phyloP scores from a whole-genome alignment of 768 basidiomycete genomes.

The Mycena rosella region DNA sequence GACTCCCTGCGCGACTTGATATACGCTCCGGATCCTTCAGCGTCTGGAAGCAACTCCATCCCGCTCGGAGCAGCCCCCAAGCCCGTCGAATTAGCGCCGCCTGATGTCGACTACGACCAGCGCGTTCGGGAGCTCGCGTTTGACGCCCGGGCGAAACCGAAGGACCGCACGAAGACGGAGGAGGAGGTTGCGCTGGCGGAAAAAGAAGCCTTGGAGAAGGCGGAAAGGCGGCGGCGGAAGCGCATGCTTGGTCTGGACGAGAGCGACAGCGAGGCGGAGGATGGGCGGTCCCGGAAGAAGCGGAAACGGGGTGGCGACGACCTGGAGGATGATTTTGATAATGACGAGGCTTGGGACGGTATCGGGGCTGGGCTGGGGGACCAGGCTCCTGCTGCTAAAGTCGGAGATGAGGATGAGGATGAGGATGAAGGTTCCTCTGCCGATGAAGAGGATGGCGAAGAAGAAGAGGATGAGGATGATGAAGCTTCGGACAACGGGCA shows the following conservation, averaged over 20 bases:
- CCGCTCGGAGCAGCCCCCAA: slow-evolving; percentile 46
- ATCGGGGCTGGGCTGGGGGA: slow-evolving; percentile 57
- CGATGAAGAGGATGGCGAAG: slow-evolving; percentile 51
- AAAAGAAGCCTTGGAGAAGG: slow-evolving; percentile 87
- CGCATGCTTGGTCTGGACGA: slow-evolving; percentile 90
- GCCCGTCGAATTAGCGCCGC: slow-evolving; percentile 43
- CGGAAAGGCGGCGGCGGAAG: slow-evolving; percentile 80
- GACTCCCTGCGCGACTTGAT: slow-evolving; percentile 83
- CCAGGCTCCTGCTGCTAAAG: slow-evolving; percentile 44
- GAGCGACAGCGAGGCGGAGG: slow-evolving; percentile 74
- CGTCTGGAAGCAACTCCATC: slow-evolving; percentile 53
- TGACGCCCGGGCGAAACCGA: slow-evolving; percentile 93
- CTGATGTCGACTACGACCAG: slow-evolving; percentile 87
- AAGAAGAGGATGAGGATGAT: slow-evolving; percentile 58
- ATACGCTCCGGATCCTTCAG: slow-evolving; percentile 65
- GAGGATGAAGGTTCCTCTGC: slow-evolving; percentile 53
- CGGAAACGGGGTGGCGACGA: slow-evolving; percentile 86
- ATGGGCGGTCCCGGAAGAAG: slow-evolving; percentile 48
- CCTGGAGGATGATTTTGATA: slow-evolving; percentile 87
- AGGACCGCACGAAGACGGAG: slow-evolving; percentile 96
- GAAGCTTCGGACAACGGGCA: slow-evolving; percentile 47
- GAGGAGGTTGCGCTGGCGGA: slow-evolving; percentile 93
- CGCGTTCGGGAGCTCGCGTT: slow-evolving; percentile 93
- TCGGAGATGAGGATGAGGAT: slow-evolving; percentile 45
- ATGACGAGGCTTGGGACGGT: slow-evolving; percentile 57